Base-by-base conservation (phyloP, 148 eudicot species). In the Salicornia ramosissima region DNA sequence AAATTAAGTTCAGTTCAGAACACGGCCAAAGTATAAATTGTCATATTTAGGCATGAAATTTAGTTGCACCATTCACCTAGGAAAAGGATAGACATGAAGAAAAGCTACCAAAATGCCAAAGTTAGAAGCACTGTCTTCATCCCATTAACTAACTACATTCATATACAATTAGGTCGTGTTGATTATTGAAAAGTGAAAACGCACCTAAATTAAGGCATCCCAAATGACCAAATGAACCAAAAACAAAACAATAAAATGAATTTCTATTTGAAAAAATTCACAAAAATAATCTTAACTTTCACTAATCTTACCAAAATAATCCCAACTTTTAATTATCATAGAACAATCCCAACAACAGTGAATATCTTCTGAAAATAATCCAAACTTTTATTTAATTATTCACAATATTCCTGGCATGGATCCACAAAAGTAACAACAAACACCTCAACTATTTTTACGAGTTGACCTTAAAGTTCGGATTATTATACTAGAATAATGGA, bases 51-150 rank as follows among this genome's bases (percentile, higher is more conserved):
- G 25, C 67, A 61, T 50, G 31, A 61, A 25, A 14, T 24, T 24
- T 33, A 49, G 21, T 25, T 39, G 45, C 33, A 62, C 21, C 15
- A 53, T 47, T 21, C 29, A 47, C 71, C 7, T 6, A 45, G 11
- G 25, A 26, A 73, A 64, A 30, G 5, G 31, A 67, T 36, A 14
- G n/a, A 43, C 25, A 34, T 45, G 33, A 49, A 74, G 26, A 24
- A 52, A 54, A 28, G 25, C 36, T 33, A 63, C 50, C 26, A 40
- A 65, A 14, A 71, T 77, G n/a, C 33, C 49, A 72, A 36, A 54
- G 47, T 21, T 60, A 65, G 54, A 64, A 65, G 64, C 33, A 65
- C 52, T 40, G 66, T 25, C 71, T 58, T 66, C 33, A 47, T 43
- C 42, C 28, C 40, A 70, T 26, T 14, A 30, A 11, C 29, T 7